Evolutionary conservation across 2,329 filamentous ascomycete species (phyloP), one percentile per base, ranked within the genome.

Genomic region (Herpotrichia juniperi): DNA sequence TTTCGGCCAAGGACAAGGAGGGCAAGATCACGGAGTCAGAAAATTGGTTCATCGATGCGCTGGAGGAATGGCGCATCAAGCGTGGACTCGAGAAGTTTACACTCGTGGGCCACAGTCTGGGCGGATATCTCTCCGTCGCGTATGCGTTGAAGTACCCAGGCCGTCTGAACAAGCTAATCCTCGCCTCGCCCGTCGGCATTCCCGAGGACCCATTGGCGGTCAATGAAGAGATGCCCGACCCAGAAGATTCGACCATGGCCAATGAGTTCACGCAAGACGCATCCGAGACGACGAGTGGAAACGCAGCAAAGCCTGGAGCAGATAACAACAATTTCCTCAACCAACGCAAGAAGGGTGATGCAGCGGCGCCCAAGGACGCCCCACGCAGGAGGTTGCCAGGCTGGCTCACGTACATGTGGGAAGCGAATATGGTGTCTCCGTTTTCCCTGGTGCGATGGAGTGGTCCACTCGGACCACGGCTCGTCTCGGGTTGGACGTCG

Each of bases 101-200:
- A 0, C 81, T 99, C 3, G 81, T 97, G 7, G 94, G 93, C 1
- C 94, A 99, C 77, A 96, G 90, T 40, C 81, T 99, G 42, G 94
- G 94, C 49, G 94, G 94, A 5, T 99, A 99, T 70, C 88, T 99
- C 71, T 92, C 93, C 4, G 89, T 96, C 0, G 93, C 92, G 17
- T 99, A 99, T 70, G 93, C 94, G 1, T 81, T 97, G 53, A 99
- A 99, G 73, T 99, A 99, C 68, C 94, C 94, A 0, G 93, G 93
- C 12, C 90, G 86, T 61, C 77, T 99, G 28, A 96, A 99, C 77
- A 99, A 99, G 78, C 84, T 99, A 56, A 96, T 99, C 57, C 83
- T 99, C 25, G 94, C 91, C 0, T 96, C 91, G 0, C 94, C 94
- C 0, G 94, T 97, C 17, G 94, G 94, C 17, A 89, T 99, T 7